phyloP scores from a whole-genome alignment of 208 protist species.

The Wallacemonas rigidus region DNA sequence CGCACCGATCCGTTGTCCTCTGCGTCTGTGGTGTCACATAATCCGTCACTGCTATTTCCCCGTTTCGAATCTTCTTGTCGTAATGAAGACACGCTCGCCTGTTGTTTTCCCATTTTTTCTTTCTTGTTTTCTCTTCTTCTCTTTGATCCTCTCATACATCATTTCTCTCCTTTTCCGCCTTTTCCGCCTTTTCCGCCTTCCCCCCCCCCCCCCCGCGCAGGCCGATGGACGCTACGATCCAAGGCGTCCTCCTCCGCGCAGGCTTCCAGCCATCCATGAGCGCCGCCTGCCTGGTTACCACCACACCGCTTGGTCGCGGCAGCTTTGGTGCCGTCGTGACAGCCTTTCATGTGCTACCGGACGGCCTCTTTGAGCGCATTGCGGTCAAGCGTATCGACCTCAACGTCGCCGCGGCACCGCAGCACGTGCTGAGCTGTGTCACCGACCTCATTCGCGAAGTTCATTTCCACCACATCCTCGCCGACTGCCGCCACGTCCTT shows the following conservation, averaged over 20 bases:
- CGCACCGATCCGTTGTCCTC: too few species aligned
- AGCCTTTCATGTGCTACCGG: not conserved
- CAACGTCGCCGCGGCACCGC: too few species aligned
- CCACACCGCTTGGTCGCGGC: not conserved
- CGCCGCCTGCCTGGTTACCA: not conserved
- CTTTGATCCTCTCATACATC: not conserved
- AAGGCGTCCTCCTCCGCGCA: not conserved
- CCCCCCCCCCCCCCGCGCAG: not conserved
- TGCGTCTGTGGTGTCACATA: too few species aligned
- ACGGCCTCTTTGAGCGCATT: slow-evolving; percentile 7
- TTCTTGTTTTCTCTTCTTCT: not conserved
- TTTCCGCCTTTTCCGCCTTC: not conserved
- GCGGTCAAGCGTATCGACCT: slow-evolving; percentile 10
- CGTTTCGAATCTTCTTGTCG: too few species aligned
- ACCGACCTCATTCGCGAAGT: slow-evolving; percentile 1
- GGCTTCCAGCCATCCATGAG: not conserved
- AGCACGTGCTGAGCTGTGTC: not conserved
- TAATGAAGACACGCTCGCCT: too few species aligned
- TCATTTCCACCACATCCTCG: not conserved
- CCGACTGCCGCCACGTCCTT: slow-evolving; percentile 10
- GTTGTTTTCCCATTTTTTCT: not conserved
- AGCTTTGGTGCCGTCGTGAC: slow-evolving; percentile 13
- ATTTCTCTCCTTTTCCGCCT: not conserved
- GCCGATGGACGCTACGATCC: not conserved
- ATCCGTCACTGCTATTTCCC: too few species aligned